These are phyloP conservation scores for Solanum ahanhuiri DNA, from an alignment of 257 asterid genomes.

Conservation along the genomic window DNA sequence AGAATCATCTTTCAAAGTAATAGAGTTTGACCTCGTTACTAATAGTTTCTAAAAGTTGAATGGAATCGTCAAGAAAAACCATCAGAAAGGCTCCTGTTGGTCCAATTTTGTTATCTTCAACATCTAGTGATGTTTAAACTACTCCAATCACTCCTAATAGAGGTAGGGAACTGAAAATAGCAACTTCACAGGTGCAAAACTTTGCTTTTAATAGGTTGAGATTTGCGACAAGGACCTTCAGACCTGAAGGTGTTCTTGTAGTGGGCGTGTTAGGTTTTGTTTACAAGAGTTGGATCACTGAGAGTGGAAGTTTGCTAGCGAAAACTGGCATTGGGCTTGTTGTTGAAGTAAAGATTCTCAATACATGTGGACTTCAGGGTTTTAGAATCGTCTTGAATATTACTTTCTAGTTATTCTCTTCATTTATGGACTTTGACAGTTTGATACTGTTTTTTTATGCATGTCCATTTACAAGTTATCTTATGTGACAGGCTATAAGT, in stretches of 20 bases:
- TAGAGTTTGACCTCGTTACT: neutral
- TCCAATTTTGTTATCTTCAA: too few species aligned
- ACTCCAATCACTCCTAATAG: conserved; percentile 49
- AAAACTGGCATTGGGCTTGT: too few species aligned
- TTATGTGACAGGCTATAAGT: too few species aligned
- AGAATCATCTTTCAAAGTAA: neutral
- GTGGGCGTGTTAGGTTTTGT: too few species aligned
- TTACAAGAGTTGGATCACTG: too few species aligned
- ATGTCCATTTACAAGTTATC: neutral
- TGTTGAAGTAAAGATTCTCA: conserved; percentile 74
- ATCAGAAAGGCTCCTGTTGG: conserved; percentile 32
- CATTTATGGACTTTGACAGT: neutral
- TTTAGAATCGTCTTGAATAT: conserved; percentile 75
- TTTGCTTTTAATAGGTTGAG: too few species aligned
- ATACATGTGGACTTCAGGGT: conserved; percentile 75
- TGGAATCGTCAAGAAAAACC: conserved; percentile 43
- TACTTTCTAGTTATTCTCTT: neutral
- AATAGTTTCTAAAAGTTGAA: neutral
- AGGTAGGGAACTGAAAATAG: conserved; percentile 51
- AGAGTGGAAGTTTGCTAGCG: too few species aligned
- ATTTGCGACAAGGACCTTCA: too few species aligned
- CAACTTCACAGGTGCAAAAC: conserved; percentile 53
- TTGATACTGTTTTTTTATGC: neutral
- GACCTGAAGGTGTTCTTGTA: too few species aligned
- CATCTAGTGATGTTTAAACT: neutral